These are phyloP conservation scores for Colletotrichum sp. DNA, from an alignment of 2,329 filamentous ascomycete species.

Conservation along the genomic window DNA sequence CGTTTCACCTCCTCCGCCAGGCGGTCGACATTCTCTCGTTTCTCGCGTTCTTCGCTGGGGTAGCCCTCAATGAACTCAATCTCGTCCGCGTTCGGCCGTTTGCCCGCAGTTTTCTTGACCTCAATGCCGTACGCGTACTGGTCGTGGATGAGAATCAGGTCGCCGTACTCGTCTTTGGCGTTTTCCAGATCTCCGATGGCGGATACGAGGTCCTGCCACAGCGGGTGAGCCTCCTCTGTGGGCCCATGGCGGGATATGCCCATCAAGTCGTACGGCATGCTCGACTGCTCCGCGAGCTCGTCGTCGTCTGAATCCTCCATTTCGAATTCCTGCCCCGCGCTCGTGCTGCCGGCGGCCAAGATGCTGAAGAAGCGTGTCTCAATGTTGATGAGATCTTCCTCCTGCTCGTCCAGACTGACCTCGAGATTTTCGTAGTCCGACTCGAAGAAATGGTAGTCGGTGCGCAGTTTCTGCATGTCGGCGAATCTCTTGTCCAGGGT, in stretches of 20 bases:
- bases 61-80: slow-evolving; percentile 50
- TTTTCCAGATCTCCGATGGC: slow-evolving; percentile 50
- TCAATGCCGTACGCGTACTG: slow-evolving; percentile 41
- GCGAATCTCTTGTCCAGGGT: slow-evolving; percentile 32
- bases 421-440: slow-evolving; percentile 41
- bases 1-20: slow-evolving; percentile 36
- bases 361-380: slow-evolving; percentile 44
- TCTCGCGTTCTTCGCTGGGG: slow-evolving; percentile 36
- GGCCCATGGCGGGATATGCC: slow-evolving; percentile 39
- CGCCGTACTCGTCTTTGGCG: slow-evolving; percentile 50
- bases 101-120: slow-evolving; percentile 32
- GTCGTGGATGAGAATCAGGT: slow-evolving; percentile 45
- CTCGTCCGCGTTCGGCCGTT: slow-evolving; percentile 38
- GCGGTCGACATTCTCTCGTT: slow-evolving; percentile 35
- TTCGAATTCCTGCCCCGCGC: not conserved
- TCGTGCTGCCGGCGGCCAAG: slow-evolving; percentile 26
- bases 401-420: slow-evolving; percentile 36
- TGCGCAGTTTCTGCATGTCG: slow-evolving; percentile 41
- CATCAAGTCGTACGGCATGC: slow-evolving; percentile 35
- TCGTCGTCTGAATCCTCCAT: slow-evolving; percentile 11
- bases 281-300: not conserved
- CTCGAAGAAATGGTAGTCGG: slow-evolving; percentile 41
- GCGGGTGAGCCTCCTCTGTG: slow-evolving; percentile 48
- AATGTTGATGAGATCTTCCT: slow-evolving; percentile 36
- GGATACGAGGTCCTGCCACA: slow-evolving; percentile 48